Evolutionary conservation across 352 stramenopile species (phyloP).

Genomic region (Pythium coloratum): DNA sequence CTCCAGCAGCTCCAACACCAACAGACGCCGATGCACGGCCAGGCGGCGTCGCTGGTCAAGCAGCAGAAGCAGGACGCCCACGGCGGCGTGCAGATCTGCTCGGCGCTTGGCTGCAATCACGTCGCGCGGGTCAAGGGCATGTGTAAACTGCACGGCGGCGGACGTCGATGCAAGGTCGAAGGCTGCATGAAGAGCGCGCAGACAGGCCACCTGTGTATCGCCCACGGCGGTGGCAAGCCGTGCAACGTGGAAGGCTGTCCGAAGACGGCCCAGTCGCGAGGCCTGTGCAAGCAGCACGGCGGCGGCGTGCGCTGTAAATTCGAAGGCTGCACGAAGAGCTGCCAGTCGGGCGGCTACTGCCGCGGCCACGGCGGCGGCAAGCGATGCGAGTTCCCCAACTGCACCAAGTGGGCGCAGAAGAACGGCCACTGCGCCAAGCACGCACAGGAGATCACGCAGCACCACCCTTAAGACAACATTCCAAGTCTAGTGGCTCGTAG

Average conservation of each 20-base stretch:
- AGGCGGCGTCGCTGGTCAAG: slow-evolving; percentile 48
- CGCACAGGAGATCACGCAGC: slow-evolving; percentile 74
- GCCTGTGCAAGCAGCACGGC: slow-evolving; percentile 84
- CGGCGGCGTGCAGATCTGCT: slow-evolving; percentile 62
- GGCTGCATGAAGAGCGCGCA: slow-evolving; percentile 88
- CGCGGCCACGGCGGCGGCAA: slow-evolving; percentile 82
- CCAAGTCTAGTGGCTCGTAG: background rate
- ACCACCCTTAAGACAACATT: slow-evolving; percentile 3
- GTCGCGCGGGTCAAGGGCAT: slow-evolving; percentile 78
- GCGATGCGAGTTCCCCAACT: slow-evolving; percentile 82
- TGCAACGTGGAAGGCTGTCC: slow-evolving; percentile 84
- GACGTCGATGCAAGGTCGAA: slow-evolving; percentile 82
- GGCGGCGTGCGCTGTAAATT: slow-evolving; percentile 86
- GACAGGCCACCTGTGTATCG: slow-evolving; percentile 83
- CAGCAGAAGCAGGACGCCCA: slow-evolving; percentile 56
- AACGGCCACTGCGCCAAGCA: slow-evolving; percentile 87
- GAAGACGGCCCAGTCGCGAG: slow-evolving; percentile 84
- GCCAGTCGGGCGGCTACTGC: slow-evolving; percentile 83
- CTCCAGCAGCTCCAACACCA: slow-evolving; percentile 44
- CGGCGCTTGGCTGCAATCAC: slow-evolving; percentile 78
- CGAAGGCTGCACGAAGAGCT: slow-evolving; percentile 86
- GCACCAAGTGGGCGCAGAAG: slow-evolving; percentile 87
- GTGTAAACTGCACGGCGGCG: slow-evolving; percentile 85
- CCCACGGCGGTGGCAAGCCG: slow-evolving; percentile 80
- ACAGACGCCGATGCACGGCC: slow-evolving; percentile 17